phyloP scores from a whole-genome alignment of 129 eudicot species.

The Solidago caesia region DNA sequence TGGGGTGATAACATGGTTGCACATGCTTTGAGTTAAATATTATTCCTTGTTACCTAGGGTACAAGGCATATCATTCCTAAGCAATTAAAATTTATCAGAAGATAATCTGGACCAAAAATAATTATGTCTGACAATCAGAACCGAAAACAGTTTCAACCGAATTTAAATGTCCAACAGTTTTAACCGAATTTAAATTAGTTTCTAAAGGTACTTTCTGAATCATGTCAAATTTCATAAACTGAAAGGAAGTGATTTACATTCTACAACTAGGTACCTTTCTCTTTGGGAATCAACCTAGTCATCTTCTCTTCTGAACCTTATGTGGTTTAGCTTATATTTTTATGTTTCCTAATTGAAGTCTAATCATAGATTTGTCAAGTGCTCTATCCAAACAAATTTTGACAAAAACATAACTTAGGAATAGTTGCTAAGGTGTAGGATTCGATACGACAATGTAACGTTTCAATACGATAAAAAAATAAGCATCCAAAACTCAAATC shows the following conservation, averaged over 20 bases:
- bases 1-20: constrained; percentile 33
- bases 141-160: no score
- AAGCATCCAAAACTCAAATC: constrained; percentile 6
- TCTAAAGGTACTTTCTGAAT: no score
- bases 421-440: neutral
- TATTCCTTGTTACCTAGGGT: constrained; percentile 23
- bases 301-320: neutral
- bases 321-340: neutral
- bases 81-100: no score
- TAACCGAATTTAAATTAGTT: no score
- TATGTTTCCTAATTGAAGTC: neutral
- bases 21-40: constrained; percentile 11
- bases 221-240: no score
- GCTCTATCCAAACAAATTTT: neutral
- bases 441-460: neutral
- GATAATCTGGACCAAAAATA: no score
- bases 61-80: neutral
- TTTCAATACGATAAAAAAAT: neutral
- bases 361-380: neutral
- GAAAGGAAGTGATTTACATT: no score
- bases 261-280: no score
- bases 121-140: no score
- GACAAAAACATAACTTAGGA: neutral
- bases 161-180: no score
- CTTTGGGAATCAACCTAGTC: neutral